Evolutionary conservation across 768 basidiomycete genomes (phyloP).

Genomic region (Amanita pallidorosea): DNA sequence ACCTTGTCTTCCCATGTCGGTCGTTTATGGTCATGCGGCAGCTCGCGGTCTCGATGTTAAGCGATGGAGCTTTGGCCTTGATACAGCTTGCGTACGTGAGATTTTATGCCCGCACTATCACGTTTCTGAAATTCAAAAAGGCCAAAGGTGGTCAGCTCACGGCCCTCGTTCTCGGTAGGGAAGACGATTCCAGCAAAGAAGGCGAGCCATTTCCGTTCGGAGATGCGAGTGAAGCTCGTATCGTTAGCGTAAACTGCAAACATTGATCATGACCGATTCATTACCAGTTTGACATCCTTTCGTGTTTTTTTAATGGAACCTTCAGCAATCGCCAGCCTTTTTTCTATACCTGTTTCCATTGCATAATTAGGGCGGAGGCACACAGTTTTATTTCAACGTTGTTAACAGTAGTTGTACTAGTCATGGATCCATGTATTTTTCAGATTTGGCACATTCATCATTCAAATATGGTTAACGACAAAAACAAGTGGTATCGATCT

Average conservation of each 20-base stretch:
- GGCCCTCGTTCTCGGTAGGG: conserved; percentile 48
- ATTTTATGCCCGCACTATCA: background rate
- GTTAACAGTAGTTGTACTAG: background rate
- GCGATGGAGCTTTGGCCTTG: conserved; percentile 77
- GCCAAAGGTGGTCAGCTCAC: conserved; percentile 53
- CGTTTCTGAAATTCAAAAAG: conserved; percentile 14
- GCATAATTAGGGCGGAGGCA: background rate
- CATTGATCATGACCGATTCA: too few species aligned
- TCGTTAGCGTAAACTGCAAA: conserved; percentile 31
- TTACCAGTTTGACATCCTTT: background rate
- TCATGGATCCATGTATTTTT: background rate
- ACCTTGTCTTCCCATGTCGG: conserved; percentile 61
- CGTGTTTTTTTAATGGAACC: too few species aligned
- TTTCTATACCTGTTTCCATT: too few species aligned
- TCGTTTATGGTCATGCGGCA: conserved; percentile 87
- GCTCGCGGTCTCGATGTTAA: conserved; percentile 71
- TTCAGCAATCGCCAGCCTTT: too few species aligned
- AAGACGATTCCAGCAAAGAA: conserved; percentile 10
- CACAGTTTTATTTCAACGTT: background rate
- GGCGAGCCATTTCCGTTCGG: conserved; percentile 39
- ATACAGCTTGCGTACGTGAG: conserved; percentile 77
- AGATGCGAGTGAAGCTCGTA: conserved; percentile 35
- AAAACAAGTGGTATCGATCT: too few species aligned
- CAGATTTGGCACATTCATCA: background rate
- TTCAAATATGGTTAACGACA: too few species aligned